A percentile compares a stretch with the other conserved stretches of the same genome.
phyloP scores from a whole-genome alignment of 768 basidiomycete genomes.

The Lactifluus piperatus region DNA sequence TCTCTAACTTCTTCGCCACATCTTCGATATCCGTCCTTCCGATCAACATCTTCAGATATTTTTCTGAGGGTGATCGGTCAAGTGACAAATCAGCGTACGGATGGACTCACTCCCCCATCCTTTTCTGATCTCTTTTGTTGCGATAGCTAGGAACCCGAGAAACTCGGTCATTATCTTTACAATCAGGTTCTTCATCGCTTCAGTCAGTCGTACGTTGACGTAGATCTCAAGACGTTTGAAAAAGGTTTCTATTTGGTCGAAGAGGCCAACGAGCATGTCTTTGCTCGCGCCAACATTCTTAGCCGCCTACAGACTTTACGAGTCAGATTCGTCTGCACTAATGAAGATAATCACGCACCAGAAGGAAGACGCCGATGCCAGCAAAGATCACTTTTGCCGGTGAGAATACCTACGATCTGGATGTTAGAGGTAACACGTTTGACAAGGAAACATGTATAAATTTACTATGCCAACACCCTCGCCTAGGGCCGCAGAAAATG shows the following conservation, averaged over 20 bases:
- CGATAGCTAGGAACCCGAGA: conserved; percentile 1
- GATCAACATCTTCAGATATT: too few relatives aligned
- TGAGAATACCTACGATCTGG: not conserved
- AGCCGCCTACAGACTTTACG: not conserved
- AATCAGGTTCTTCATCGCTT: not conserved
- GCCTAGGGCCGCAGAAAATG: not conserved
- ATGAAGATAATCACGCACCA: not conserved
- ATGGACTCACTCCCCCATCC: too few relatives aligned
- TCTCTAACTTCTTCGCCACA: too few relatives aligned
- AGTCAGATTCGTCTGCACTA: not conserved
- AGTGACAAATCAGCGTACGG: too few relatives aligned
- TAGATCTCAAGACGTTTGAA: not conserved
- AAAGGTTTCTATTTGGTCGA: not conserved
- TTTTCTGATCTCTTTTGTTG: not conserved
- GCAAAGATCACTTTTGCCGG: not conserved
- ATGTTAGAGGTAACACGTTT: not conserved
- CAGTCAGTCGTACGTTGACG: not conserved
- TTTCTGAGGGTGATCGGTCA: too few relatives aligned
- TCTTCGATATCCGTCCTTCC: not conserved
- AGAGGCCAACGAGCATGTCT: not conserved
- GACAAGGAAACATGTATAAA: not conserved
- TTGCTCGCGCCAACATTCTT: not conserved
- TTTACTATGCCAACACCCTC: not conserved
- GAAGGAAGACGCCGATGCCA: not conserved
- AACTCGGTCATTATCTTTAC: not conserved